Base-by-base conservation (phyloP, 441 rosid species). In the Biscutella auriculata region DNA sequence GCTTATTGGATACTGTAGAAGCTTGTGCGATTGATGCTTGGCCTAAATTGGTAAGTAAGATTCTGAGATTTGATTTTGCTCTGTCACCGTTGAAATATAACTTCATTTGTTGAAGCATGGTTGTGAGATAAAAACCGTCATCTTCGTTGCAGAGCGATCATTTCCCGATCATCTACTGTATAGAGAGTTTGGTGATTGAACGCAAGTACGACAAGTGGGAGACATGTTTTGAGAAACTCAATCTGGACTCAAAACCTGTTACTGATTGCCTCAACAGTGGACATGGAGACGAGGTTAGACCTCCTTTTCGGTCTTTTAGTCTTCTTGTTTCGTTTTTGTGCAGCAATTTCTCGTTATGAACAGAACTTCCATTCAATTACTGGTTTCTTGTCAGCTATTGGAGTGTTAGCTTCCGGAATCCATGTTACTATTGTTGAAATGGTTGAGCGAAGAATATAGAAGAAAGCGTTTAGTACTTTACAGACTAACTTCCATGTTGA, bases 1-100 rank as follows among this genome's bases (percentile, higher is more conserved):
- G 98, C 73, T 63, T 84, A 5, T 74, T 92, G 72, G 82, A 88
- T 70, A 84, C 94, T 0, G 81, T 92, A 39, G 97, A 92, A 70
- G 97, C 95, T 10, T 92, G 98, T 57, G 97, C 94, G 0, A 75
- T 92, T 43, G 72, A 79, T 47, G 53, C 58, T 53, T 92, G 95
- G 95, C 94, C 95, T 36, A 48, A 77, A 37, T 40, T 84, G 86
- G 98, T 92, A 34, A 73, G 72, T 34, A 1, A 9, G 30, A 17
- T 67, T 1, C 15, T 23, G 56, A 67, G 61, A 67, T 60, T 51
- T 35, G 56, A 44, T n/a, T 53, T 6, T 17, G n/a, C 3, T 78
- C 82, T 5, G 76, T 87, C 42, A 84, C 86, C 4, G 62, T 82
- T 37, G 66, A 67, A 30, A 53, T 36, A 43, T 82, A n/a, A n/a